Evolutionary conservation across 2,329 filamentous ascomycete genomes (phyloP).

Genomic region (Apiospora koreana): DNA sequence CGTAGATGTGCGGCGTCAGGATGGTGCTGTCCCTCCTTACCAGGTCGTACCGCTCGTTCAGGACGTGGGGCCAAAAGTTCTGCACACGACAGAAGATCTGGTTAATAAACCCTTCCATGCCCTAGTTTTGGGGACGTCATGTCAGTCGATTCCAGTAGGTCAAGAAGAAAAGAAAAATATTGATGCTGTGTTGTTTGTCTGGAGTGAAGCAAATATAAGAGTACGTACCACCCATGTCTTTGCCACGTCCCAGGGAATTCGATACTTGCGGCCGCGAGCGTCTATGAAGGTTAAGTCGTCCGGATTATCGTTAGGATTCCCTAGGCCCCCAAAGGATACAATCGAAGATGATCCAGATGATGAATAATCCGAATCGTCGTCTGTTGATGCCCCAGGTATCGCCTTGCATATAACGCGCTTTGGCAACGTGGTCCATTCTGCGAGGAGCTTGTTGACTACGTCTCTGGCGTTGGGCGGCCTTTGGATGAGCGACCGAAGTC

Average conservation of each 20-base stretch:
- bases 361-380: not conserved
- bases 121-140: not conserved
- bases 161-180: no score
- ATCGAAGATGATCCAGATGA: not conserved
- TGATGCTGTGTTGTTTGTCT: no score
- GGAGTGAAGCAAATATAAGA: no score
- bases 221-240: constrained; percentile 1
- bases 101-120: not conserved
- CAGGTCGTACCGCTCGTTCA: not conserved
- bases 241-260: not conserved
- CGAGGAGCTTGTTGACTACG: not conserved
- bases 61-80: not conserved
- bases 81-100: not conserved
- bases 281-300: not conserved
- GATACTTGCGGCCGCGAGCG: not conserved
- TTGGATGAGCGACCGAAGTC: not conserved
- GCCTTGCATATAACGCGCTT: not conserved
- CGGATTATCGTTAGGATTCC: not conserved
- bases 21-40: not conserved
- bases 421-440: not conserved
- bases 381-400: not conserved
- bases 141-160: no score
- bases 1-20: not conserved
- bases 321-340: not conserved
- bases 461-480: not conserved